Conservation (phyloP, 1,139 yeast species). For the Geotrichum klebahnii region DNA sequence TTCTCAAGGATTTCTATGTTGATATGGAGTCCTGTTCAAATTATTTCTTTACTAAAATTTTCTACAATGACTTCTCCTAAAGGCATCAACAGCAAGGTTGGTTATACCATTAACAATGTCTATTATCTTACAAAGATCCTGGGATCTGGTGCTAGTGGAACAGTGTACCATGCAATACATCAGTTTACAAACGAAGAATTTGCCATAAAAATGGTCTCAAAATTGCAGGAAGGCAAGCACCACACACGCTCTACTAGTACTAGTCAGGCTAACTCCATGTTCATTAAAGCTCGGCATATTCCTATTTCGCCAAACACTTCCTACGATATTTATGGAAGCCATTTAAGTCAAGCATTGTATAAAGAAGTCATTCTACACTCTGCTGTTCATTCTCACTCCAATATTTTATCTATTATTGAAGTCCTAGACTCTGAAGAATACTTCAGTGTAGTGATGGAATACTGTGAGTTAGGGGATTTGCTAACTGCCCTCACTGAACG, state of each 20-base stretch:
- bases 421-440: slow-evolving; percentile 45
- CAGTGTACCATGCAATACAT: slow-evolving; percentile 69
- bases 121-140: slow-evolving; percentile 41
- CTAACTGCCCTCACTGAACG: slow-evolving; percentile 73
- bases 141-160: slow-evolving; percentile 93
- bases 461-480: slow-evolving; percentile 63
- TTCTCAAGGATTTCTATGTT: background rate
- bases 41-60: background rate
- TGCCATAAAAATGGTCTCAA: slow-evolving; percentile 73
- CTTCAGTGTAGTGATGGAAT: slow-evolving; percentile 75
- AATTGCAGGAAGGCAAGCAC: slow-evolving; percentile 28
- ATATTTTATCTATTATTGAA: slow-evolving; percentile 65
- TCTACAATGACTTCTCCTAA: slow-evolving; percentile 1
- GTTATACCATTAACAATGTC: slow-evolving; percentile 11
- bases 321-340: slow-evolving; percentile 7
- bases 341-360: slow-evolving; percentile 33
- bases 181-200: slow-evolving; percentile 46
- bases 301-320: slow-evolving; percentile 9
- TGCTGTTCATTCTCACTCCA: slow-evolving; percentile 71
- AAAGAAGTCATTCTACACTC: slow-evolving; percentile 72
- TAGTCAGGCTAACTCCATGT: background rate
- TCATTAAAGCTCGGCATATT: slow-evolving; percentile 3
- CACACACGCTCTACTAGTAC: background rate
- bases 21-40: background rate
- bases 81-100: slow-evolving; percentile 3